Evolutionary conservation across 495 filamentous ascomycete genomes (phyloP).

Genomic region (Apiosordaria backusii): DNA sequence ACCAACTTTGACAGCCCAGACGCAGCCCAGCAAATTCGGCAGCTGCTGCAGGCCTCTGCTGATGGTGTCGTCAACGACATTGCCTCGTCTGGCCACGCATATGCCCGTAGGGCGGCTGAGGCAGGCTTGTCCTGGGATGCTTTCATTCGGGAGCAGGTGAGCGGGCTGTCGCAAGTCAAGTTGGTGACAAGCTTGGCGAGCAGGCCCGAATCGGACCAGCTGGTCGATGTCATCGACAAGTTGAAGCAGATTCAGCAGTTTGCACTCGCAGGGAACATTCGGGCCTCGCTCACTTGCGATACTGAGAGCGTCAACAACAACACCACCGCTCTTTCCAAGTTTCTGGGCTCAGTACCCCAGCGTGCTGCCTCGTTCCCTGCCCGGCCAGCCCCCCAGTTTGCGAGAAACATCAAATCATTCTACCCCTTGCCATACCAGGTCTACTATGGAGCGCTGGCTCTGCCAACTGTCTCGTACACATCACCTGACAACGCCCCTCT

Average conservation of each 20-base stretch:
- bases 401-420: slow-evolving; percentile 65
- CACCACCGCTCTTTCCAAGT: slow-evolving; percentile 65
- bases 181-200: slow-evolving; percentile 63
- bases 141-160: slow-evolving; percentile 71
- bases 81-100: slow-evolving; percentile 81
- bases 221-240: slow-evolving; percentile 75
- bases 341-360: slow-evolving; percentile 59
- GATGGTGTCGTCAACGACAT: slow-evolving; percentile 90
- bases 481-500: slow-evolving; percentile 70
- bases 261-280: slow-evolving; percentile 63
- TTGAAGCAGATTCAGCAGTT: slow-evolving; percentile 81
- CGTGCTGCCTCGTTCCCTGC: slow-evolving; percentile 36
- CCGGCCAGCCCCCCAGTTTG: slow-evolving; percentile 29
- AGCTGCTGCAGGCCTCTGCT: slow-evolving; percentile 77
- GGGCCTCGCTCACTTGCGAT: slow-evolving; percentile 85
- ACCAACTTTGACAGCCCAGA: slow-evolving; percentile 83
- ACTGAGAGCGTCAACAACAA: slow-evolving; percentile 64
- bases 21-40: slow-evolving; percentile 74
- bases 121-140: slow-evolving; percentile 70
- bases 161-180: slow-evolving; percentile 82
- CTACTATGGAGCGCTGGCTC: slow-evolving; percentile 78
- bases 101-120: slow-evolving; percentile 76
- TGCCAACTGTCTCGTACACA: slow-evolving; percentile 83
- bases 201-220: slow-evolving; percentile 55
- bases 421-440: slow-evolving; percentile 96